Base-by-base conservation (phyloP, 139 green algal species). In the Nannochloris sp. region DNA sequence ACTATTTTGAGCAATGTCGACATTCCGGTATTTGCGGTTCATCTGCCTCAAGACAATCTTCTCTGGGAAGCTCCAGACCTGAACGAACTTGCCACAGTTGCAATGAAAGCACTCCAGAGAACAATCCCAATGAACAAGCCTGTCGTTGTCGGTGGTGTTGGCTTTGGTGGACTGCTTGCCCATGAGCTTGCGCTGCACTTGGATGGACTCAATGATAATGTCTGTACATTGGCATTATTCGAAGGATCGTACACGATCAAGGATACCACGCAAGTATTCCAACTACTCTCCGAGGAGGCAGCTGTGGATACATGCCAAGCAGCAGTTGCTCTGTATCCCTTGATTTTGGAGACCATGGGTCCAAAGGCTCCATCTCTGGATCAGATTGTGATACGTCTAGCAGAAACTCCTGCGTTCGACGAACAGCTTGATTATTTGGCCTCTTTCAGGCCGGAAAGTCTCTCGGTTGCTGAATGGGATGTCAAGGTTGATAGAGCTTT, bases 111-210 rank as follows among this genome's bases (percentile, higher is more conserved):
- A 8, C 12, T 76, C 13, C 58, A 53, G 43, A 55, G 40, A 26
- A 62, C 9, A n/a, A 23, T 68, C 45, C 55, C 65, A 36, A 57
- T 50, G 1, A 31, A 29, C 1, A 29, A 53, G 48, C 65, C 40
- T 49, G 13, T 74, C 2, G 16, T 82, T 26, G 31, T 91, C 20
- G 68, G 64, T 12, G 85, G 82, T n/a, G 65, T 88, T 0, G 83
- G 86, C 5, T 70, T 79, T 26, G 74, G 68, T 8, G 71, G 61
- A 1, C 67, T 78, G n/a, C 60, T 93, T 43, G 86, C 84, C 0
- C 83, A 85, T 56, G 85, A 92, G 69, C 50, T 90, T 58, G 82
- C 79, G 16, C 48, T 81, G 26, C 78, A 87, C 71, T 67, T 88
- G 10, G 33, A 49, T 43, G 23, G 17, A 5, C 20, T 10, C 20